These are phyloP conservation scores for Achlya hypogyna DNA, from an alignment of 352 stramenopile genomes.

Conservation along the genomic window DNA sequence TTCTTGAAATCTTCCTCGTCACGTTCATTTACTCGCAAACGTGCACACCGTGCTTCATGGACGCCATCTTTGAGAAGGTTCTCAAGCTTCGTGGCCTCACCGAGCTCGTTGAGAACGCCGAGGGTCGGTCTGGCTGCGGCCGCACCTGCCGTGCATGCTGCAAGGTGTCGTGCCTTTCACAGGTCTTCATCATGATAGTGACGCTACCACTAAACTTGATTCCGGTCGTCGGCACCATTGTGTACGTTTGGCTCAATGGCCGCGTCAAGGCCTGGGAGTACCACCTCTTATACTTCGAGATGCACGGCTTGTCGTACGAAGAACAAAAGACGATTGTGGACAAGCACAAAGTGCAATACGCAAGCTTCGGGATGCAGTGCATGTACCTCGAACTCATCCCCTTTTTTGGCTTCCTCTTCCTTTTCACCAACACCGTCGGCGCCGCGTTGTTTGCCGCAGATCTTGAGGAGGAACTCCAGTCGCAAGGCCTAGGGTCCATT, in stretches of 20 bases:
- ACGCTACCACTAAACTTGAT: slow-evolving; percentile 61
- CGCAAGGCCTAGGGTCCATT: not conserved
- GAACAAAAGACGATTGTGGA: slow-evolving; percentile 47
- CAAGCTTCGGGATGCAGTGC: slow-evolving; percentile 57
- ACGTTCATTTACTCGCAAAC: slow-evolving; percentile 58
- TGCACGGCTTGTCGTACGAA: slow-evolving; percentile 45
- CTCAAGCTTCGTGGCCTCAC: slow-evolving; percentile 37
- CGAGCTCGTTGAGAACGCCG: slow-evolving; percentile 36
- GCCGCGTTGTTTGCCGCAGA: slow-evolving; percentile 56
- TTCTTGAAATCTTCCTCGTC: slow-evolving; percentile 64
- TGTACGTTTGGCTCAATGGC: slow-evolving; percentile 64
- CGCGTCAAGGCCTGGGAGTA: slow-evolving; percentile 60
- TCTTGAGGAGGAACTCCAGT: slow-evolving; percentile 35
- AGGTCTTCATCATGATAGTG: slow-evolving; percentile 41
- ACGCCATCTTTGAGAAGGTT: slow-evolving; percentile 58
- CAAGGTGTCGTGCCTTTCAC: slow-evolving; percentile 43
- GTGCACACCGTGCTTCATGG: slow-evolving; percentile 43
- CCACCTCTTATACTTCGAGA: slow-evolving; percentile 69
- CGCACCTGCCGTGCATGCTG: slow-evolving; percentile 44
- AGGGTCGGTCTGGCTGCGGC: slow-evolving; percentile 23
- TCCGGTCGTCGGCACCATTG: slow-evolving; percentile 45
- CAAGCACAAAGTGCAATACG: slow-evolving; percentile 44
- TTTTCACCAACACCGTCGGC: slow-evolving; percentile 65
- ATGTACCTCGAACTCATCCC: slow-evolving; percentile 71
- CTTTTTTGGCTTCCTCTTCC: slow-evolving; percentile 45